Evolutionary conservation across 805 yeast genomes (phyloP), one percentile per base, ranked within the genome.

Genomic region (Schwanniomyces occidentalis): DNA sequence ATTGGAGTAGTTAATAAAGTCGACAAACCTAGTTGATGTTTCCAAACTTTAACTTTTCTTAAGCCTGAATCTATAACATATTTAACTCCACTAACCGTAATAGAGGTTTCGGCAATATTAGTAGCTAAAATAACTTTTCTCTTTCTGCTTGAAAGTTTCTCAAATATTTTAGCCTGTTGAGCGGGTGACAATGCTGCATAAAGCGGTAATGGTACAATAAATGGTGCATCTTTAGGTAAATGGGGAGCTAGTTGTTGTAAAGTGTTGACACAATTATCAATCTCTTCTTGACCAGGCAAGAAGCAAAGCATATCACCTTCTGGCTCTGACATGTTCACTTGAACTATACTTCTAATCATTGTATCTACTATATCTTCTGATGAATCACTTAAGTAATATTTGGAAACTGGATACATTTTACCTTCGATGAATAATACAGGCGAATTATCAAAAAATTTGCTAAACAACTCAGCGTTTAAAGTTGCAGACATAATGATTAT

Each of bases 401-500:
- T 74, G 16, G 85, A 77, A 1, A 93, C 99, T 1, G 88, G 85
- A 57, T 70, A 90, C 73, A 83, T 84, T 48, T 91, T 80, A 49
- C 99, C 99, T 58, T 89, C 95, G 3, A 93, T 86, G 47, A 71
- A 87, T 30, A 89, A 61, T 18, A 90, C 85, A n/a, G 90, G 93
- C 1, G 95, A 90, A 40, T 76, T 60, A 46, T 76, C 63, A 56
- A 86, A 93, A 57, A 90, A 93, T 14, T 70, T 59, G 28, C 95
- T 78, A 54, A 93, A 93, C 48, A 77, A 75, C 51, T 80, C 90
- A 1, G 98, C 98, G 59, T 93, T 95, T 38, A 93, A 70, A 0
- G 99, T 93, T 17, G 99, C 99, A 32, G 98, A 90, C 96, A 93
- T 95, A 45, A 93, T 76, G 5, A 93, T 77, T 23, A 89, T 70